Evolutionary conservation across 1,284 basidiomycete genomes (phyloP).

Genomic region (Sporisorium scitamineum): DNA sequence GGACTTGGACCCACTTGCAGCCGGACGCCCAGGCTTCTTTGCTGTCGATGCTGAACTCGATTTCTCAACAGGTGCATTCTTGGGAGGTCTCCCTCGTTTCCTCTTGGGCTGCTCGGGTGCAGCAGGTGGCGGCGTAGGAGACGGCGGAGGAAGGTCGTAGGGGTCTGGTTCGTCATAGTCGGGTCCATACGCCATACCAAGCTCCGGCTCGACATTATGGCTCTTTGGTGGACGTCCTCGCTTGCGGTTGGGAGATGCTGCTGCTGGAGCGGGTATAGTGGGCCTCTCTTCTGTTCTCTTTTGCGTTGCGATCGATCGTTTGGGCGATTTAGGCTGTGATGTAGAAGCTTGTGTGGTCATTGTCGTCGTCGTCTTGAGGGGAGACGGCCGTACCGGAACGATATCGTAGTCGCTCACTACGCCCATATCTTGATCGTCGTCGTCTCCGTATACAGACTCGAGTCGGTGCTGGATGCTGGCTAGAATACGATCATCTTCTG

Average conservation of each 20-base stretch:
- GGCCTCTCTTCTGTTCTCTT: slow-evolving; percentile 8
- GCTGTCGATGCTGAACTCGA: background rate
- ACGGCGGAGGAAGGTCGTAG: background rate
- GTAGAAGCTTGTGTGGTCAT: background rate
- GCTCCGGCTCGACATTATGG: background rate
- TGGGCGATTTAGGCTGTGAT: slow-evolving; percentile 13
- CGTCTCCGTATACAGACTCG: slow-evolving; percentile 16
- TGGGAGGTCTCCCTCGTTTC: slow-evolving; percentile 32
- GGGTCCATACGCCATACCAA: slow-evolving; percentile 4
- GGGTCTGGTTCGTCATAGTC: slow-evolving; percentile 15
- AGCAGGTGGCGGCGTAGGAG: slow-evolving; percentile 3
- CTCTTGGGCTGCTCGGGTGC: slow-evolving; percentile 18
- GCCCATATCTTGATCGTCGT: slow-evolving; percentile 10
- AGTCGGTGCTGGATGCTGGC: slow-evolving; percentile 16
- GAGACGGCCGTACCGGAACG: slow-evolving; percentile 15
- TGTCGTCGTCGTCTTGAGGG: background rate
- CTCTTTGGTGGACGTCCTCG: background rate
- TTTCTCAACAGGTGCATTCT: slow-evolving; percentile 15
- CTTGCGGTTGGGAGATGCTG: slow-evolving; percentile 25
- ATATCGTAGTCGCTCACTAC: slow-evolving; percentile 21
- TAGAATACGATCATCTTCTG: slow-evolving; percentile 36
- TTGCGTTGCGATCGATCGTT: slow-evolving; percentile 5
- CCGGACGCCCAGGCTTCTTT: background rate
- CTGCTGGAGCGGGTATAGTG: slow-evolving; percentile 3
- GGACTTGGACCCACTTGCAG: slow-evolving; percentile 25